Percentiles rank a stretch among this genome's conserved stretches.
Evolutionary conservation across 2,329 filamentous ascomycete genomes (phyloP).

Genomic region (Xenosphaeropsis pyriputrescens): DNA sequence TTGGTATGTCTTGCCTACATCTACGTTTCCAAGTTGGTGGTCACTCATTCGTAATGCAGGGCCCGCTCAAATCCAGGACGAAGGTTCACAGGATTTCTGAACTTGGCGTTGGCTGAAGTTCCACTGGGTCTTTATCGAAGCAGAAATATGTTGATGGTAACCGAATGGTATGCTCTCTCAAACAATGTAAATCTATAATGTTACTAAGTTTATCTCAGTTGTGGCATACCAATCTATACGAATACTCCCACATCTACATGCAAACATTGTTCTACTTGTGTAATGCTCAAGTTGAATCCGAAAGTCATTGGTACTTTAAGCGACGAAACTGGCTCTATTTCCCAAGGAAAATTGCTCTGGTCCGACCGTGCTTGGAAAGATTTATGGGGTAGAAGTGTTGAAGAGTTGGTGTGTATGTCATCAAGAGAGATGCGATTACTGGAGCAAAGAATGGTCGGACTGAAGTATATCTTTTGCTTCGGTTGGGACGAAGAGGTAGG

Average conservation of each 20-base stretch:
- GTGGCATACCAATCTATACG: slow-evolving; percentile 36
- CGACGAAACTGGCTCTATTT: slow-evolving; percentile 40
- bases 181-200: not conserved
- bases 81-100: slow-evolving; percentile 25
- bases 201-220: slow-evolving; percentile 21
- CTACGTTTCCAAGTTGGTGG: not conserved
- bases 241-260: slow-evolving; percentile 26
- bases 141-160: slow-evolving; percentile 22
- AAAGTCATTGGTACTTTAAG: slow-evolving; percentile 23
- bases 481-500: slow-evolving; percentile 30
- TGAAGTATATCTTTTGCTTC: slow-evolving; percentile 37
- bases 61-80: slow-evolving; percentile 17
- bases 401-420: slow-evolving; percentile 22
- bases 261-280: slow-evolving; percentile 20
- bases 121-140: slow-evolving; percentile 11
- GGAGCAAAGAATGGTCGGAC: slow-evolving; percentile 34
- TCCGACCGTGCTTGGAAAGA: slow-evolving; percentile 35
- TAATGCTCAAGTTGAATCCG: slow-evolving; percentile 23
- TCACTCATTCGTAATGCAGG: not conserved
- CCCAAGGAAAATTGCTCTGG: slow-evolving; percentile 35
- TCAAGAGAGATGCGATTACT: slow-evolving; percentile 27
- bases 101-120: slow-evolving; percentile 14
- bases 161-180: slow-evolving; percentile 22
- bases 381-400: slow-evolving; percentile 26
- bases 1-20: slow-evolving; percentile 11